These are phyloP conservation scores for Tetramitus jugosus DNA, from an alignment of 208 protist genomes.

Conservation along the genomic window DNA sequence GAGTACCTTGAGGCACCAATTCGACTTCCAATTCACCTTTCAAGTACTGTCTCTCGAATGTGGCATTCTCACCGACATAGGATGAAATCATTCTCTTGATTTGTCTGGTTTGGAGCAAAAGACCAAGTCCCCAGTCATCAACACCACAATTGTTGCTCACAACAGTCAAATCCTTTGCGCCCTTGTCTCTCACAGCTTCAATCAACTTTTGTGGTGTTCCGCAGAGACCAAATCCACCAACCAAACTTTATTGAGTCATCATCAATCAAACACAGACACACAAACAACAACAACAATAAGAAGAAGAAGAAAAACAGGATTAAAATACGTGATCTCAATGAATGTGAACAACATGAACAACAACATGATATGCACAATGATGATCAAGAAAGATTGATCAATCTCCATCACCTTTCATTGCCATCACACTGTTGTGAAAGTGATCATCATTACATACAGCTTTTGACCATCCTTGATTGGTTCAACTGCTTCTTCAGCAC, in stretches of 20 bases:
- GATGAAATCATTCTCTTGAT: constrained; percentile 67
- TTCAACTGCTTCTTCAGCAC: neutral
- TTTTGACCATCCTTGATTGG: neutral
- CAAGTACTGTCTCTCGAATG: constrained; percentile 84
- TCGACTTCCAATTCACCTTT: constrained; percentile 88
- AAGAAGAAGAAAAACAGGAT: no score
- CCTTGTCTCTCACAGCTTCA: constrained; percentile 63
- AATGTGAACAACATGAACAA: no score
- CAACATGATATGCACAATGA: no score
- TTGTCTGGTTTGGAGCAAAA: constrained; percentile 78
- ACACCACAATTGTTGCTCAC: constrained; percentile 89
- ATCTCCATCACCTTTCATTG: no score
- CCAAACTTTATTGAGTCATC: no score
- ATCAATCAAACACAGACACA: no score
- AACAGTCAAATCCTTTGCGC: constrained; percentile 75
- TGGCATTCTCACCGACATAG: constrained; percentile 87
- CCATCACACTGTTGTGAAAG: no score
- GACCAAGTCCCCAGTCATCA: constrained; percentile 83
- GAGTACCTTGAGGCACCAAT: constrained; percentile 85
- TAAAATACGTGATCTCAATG: no score
- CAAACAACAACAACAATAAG: no score
- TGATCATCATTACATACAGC: no score
- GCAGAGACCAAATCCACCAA: constrained; percentile 89
- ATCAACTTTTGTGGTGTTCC: constrained; percentile 86
- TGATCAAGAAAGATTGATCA: no score